Conservation (phyloP, 805 yeast species). For the Clavispora vitiphila region DNA sequence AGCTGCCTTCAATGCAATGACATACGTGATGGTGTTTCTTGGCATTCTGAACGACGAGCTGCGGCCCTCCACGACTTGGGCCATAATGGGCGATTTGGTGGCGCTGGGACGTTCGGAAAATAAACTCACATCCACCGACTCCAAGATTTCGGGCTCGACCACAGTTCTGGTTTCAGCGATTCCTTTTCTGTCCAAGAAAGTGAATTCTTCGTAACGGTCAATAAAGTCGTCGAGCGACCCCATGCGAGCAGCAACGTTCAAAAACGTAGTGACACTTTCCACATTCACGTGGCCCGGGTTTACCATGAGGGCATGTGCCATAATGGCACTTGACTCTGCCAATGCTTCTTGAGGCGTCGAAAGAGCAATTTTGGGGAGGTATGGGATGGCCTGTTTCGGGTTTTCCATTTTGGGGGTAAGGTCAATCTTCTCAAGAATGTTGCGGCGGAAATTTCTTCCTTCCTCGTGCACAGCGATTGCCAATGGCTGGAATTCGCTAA, state of each 20-base stretch:
- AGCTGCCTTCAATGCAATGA: constrained; percentile 64
- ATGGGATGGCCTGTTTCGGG: constrained; percentile 47
- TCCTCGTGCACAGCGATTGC: constrained; percentile 37
- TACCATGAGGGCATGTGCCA: constrained; percentile 49
- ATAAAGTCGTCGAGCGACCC: constrained; percentile 32
- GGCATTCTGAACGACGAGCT: constrained; percentile 10
- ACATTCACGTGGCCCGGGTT: constrained; percentile 40
- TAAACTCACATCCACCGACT: constrained; percentile 9
- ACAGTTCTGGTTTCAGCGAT: constrained; percentile 16
- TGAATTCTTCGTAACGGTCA: constrained; percentile 26
- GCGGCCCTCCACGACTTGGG: constrained; percentile 1
- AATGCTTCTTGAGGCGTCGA: constrained; percentile 39
- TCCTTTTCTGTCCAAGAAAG: constrained; percentile 24
- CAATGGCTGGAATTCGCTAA: constrained; percentile 19
- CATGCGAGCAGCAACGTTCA: constrained; percentile 41
- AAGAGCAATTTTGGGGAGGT: constrained; percentile 56
- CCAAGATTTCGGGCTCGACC: constrained; percentile 4
- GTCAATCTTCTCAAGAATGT: constrained; percentile 40
- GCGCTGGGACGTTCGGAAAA: constrained; percentile 1
- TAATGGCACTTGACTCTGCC: constrained; percentile 74
- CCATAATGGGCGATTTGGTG: constrained; percentile 21
- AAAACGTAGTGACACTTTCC: constrained; percentile 44
- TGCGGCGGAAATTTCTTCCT: constrained; percentile 44
- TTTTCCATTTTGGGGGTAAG: constrained; percentile 15
- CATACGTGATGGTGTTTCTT: constrained; percentile 46